Conservation (phyloP, 1,284 basidiomycete genomes). For the Moesziomyces sp. region DNA sequence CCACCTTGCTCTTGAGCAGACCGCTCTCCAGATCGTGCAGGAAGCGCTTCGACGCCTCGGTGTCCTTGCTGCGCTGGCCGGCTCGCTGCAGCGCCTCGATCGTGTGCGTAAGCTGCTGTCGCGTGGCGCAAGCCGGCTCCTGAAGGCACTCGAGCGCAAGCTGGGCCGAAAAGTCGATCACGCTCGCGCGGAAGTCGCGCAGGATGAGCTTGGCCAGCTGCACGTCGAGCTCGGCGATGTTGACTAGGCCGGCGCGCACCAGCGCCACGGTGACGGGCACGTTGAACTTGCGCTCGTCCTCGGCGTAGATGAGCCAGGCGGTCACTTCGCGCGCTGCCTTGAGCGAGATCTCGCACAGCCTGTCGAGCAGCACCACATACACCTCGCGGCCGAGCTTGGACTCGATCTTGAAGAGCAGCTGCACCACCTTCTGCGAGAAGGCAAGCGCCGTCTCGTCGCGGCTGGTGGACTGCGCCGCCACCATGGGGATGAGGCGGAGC, state of each 20-base stretch:
- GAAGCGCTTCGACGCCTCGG: constrained; percentile 76
- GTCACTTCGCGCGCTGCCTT: constrained; percentile 97
- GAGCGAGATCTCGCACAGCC: constrained; percentile 86
- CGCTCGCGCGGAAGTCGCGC: constrained; percentile 78
- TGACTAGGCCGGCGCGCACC: constrained; percentile 84
- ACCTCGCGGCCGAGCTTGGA: constrained; percentile 59
- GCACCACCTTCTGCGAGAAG: constrained; percentile 92
- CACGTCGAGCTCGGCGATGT: constrained; percentile 82
- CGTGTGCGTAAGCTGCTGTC: constrained; percentile 82
- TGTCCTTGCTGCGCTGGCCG: constrained; percentile 79
- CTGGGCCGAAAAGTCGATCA: constrained; percentile 84
- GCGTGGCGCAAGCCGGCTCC: constrained; percentile 77
- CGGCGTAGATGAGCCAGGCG: constrained; percentile 94
- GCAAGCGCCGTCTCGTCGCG: constrained; percentile 86
- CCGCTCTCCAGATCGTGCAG: constrained; percentile 74
- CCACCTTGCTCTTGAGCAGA: constrained; percentile 66
- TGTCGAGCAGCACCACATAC: constrained; percentile 88
- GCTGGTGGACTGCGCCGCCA: constrained; percentile 81
- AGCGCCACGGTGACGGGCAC: constrained; percentile 91
- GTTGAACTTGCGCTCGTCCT: constrained; percentile 94
- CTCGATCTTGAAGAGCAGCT: constrained; percentile 66
- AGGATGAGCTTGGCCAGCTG: constrained; percentile 87
- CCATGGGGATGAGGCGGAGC: constrained; percentile 81
- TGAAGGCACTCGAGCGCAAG: constrained; percentile 88
- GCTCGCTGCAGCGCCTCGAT: constrained; percentile 78